Evolutionary conservation across 148 eudicot species (phyloP), one percentile per base, ranked within the genome.

Genomic region (Arctostaphylos glauca): DNA sequence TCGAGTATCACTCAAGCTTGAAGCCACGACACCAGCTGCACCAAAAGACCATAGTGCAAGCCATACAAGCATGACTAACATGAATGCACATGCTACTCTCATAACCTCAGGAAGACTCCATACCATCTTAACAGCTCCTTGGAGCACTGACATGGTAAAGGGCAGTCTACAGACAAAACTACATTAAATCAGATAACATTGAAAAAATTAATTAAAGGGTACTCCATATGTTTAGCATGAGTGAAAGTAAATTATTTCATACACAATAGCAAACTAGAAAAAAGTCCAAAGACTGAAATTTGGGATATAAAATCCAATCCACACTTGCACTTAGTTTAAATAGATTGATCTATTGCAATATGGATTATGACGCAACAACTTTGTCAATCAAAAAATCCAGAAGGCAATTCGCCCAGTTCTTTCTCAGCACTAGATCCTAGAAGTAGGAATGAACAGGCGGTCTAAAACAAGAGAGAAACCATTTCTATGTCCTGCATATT

Each of bases 71-170:
- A 93, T 95, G 71, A 93, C 92, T 62, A 95, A 23, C 85, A 90
- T 92, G 84, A 90, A 95, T 46, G 87, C 90, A 82, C 86, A 90
- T 48, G 95, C 92, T 77, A 92, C 85, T 84, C 92, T 85, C 92
- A 89, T 92, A 79, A 93, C 98, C 87, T 93, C 95, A 70, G 95
- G 98, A 86, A 94, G 93, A 83, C 87, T 88, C 94, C 98, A 93
- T 2, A 91, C 97, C 98, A 96, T 91, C 84, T 92, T 94, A 80
- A 94, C 99, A 76, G 97, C 98, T 91, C 93, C 90, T 88, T 91
- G 98, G 80, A 96, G 91, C 85, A 96, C 95, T 88, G 94, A 86
- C 98, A 96, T 96, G 83, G 97, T 93, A 86, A 93, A 96, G 79
- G 98, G 98, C 74, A 96, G 88, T 83, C 99, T 96, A 82, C 81